A percentile compares a stretch with the other conserved stretches of the same genome.
Conservation (phyloP, 1,284 basidiomycete genomes). For the Schizophyllum amplum region DNA sequence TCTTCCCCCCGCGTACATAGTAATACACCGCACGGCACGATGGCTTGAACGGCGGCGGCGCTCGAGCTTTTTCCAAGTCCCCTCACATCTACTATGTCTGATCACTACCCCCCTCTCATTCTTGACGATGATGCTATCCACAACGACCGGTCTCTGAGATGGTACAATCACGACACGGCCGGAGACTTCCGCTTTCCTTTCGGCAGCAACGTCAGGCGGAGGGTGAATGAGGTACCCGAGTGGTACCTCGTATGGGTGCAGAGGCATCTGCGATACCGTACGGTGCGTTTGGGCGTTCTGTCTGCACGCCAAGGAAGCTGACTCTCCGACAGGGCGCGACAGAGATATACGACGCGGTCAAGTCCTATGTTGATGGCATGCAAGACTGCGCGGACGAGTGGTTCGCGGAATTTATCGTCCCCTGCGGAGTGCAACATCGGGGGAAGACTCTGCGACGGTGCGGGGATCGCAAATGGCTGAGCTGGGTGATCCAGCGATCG, state of each 20-base stretch:
- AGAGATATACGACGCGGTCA: neutral
- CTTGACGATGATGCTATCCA: neutral
- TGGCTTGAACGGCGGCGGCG: too few relatives aligned
- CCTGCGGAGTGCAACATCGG: neutral
- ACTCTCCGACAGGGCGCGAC: neutral
- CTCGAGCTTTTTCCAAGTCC: too few relatives aligned
- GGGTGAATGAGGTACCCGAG: neutral
- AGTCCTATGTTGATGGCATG: neutral
- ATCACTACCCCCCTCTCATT: neutral
- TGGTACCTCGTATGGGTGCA: neutral
- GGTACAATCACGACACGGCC: neutral
- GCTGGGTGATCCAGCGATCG: neutral
- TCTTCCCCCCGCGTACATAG: too few relatives aligned
- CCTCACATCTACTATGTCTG: neutral
- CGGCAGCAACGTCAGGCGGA: neutral
- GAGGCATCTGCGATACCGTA: neutral
- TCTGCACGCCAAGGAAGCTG: too few relatives aligned
- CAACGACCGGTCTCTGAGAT: neutral
- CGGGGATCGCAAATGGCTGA: neutral
- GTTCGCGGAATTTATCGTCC: neutral
- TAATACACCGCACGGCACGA: too few relatives aligned
- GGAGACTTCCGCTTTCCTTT: neutral
- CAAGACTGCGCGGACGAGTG: neutral
- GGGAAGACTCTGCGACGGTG: neutral
- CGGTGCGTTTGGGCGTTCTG: neutral